Evolutionary conservation across 2,329 filamentous ascomycete species (phyloP).

Genomic region (Arachnomyces sp.): DNA sequence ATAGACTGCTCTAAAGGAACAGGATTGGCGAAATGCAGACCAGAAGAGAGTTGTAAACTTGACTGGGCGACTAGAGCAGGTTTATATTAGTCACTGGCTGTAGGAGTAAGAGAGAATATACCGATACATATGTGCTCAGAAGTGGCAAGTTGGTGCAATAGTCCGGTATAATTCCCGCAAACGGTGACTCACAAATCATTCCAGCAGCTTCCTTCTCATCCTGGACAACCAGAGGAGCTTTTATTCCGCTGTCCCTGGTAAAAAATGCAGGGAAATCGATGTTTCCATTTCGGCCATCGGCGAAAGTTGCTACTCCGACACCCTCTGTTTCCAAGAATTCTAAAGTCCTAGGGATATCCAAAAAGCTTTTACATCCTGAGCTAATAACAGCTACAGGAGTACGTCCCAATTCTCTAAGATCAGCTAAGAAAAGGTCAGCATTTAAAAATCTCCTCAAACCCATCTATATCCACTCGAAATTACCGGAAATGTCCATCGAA

Average conservation of each 20-base stretch:
- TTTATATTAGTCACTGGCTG: neutral
- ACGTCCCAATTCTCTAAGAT: conserved; percentile 85
- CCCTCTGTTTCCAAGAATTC: conserved; percentile 66
- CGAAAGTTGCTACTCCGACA: conserved; percentile 82
- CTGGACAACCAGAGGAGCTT: conserved; percentile 67
- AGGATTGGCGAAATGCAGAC: conserved; percentile 82
- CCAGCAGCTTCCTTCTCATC: conserved; percentile 76
- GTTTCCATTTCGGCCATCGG: conserved; percentile 63
- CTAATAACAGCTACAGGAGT: conserved; percentile 83
- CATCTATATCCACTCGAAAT: conserved; percentile 1
- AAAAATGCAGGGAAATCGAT: conserved; percentile 92
- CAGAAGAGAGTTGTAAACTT: conserved; percentile 63
- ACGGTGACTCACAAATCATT: conserved; percentile 58
- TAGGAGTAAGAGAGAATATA: neutral
- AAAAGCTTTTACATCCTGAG: conserved; percentile 90
- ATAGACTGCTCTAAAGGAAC: conserved; percentile 66
- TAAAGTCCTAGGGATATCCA: conserved; percentile 83
- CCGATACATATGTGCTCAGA: too few species aligned
- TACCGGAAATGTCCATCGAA: conserved; percentile 77
- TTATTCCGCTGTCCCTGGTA: conserved; percentile 75
- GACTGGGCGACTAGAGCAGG: conserved; percentile 58
- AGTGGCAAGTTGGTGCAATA: too few species aligned
- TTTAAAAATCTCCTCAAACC: neutral
- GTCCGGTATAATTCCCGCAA: neutral
- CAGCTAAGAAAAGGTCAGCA: conserved; percentile 46